A percentile compares a stretch with the other conserved stretches of the same genome.
Evolutionary conservation across 352 stramenopile species (phyloP).

Genomic region (Phytophthora sp.): DNA sequence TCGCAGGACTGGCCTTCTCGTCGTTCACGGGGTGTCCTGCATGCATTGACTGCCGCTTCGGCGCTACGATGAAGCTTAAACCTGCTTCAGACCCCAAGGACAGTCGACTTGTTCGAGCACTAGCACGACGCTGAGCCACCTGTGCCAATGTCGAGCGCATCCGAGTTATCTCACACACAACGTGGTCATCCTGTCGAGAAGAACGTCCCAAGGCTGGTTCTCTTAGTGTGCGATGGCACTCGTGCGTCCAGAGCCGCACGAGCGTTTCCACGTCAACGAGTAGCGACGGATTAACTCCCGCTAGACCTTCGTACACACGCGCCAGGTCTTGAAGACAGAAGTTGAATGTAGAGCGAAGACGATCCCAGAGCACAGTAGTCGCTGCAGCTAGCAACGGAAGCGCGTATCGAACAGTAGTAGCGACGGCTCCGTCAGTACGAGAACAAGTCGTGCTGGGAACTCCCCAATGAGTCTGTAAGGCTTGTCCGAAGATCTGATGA

Average conservation of each 20-base stretch:
- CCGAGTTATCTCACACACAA: constrained; percentile 18
- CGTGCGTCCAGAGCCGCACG: constrained; percentile 57
- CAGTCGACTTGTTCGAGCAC: constrained; percentile 32
- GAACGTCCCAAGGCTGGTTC: constrained; percentile 29
- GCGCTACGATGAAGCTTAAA: constrained; percentile 5
- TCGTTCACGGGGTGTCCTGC: not conserved
- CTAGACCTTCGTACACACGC: constrained; percentile 57
- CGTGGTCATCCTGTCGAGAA: constrained; percentile 11
- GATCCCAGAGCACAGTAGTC: constrained; percentile 64
- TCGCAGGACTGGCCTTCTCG: constrained; percentile 10
- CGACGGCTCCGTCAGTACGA: constrained; percentile 4
- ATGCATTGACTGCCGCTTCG: constrained; percentile 17
- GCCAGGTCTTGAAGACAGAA: constrained; percentile 61
- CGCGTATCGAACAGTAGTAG: constrained; percentile 21
- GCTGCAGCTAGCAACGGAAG: constrained; percentile 43
- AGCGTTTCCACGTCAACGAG: constrained; percentile 53
- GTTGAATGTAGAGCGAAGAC: constrained; percentile 29
- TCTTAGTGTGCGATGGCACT: constrained; percentile 45
- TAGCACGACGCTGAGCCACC: constrained; percentile 31
- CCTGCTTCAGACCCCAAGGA: constrained; percentile 11
- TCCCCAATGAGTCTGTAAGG: constrained; percentile 23
- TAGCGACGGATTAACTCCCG: constrained; percentile 38
- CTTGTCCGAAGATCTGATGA: constrained; percentile 41
- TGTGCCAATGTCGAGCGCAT: constrained; percentile 28
- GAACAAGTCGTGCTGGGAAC: not conserved